phyloP scores from a whole-genome alignment of 2,329 filamentous ascomycete genomes.

The Trichoderma guizhouense region DNA sequence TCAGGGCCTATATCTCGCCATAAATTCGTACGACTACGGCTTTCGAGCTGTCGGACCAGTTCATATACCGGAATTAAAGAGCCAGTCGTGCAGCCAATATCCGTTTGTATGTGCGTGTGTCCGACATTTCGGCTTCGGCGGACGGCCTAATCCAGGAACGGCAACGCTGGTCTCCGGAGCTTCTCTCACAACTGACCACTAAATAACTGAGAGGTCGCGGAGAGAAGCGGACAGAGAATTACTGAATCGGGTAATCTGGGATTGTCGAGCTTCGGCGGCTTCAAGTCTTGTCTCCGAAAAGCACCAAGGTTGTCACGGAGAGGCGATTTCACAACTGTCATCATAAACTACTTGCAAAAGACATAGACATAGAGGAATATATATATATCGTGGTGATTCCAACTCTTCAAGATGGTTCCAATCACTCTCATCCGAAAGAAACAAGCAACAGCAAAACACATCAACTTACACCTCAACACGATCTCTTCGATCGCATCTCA shows the following conservation, averaged over 20 bases:
- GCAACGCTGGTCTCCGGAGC: background rate
- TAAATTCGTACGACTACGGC: background rate
- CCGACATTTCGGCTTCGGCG: background rate
- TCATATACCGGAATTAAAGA: background rate
- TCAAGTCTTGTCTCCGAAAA: background rate
- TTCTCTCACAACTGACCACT: background rate
- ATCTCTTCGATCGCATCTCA: background rate
- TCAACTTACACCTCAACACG: background rate
- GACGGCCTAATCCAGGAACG: background rate
- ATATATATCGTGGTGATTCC: background rate
- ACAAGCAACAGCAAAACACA: background rate
- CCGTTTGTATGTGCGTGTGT: background rate
- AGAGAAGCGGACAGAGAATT: background rate
- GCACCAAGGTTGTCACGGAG: background rate
- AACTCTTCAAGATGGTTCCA: background rate
- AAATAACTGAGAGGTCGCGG: background rate
- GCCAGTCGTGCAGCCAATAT: background rate
- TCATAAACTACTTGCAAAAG: background rate
- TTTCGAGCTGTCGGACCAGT: background rate
- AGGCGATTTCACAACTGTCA: background rate
- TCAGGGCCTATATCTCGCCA: background rate
- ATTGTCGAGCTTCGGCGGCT: background rate
- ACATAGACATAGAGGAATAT: background rate
- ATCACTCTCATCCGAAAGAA: background rate
- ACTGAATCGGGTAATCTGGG: background rate